Conservation (phyloP, 805 yeast genomes). For the Wickerhamomyces bovis region DNA sequence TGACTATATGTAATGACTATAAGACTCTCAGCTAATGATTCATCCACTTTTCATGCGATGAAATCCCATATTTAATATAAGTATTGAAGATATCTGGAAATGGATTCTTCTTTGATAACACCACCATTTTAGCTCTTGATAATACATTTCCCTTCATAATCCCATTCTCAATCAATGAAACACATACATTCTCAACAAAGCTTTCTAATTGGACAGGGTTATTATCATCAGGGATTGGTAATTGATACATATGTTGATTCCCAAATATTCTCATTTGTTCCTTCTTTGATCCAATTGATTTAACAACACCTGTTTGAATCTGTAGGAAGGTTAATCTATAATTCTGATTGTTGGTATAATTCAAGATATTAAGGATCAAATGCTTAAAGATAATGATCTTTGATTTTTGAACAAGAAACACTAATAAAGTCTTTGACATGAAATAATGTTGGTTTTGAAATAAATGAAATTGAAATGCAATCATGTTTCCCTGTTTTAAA, state of each 20-base stretch:
- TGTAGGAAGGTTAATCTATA: slow-evolving; percentile 3
- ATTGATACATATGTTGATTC: slow-evolving; percentile 22
- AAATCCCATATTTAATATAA: slow-evolving; percentile 14
- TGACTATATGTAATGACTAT: too few relatives aligned
- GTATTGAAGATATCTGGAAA: slow-evolving; percentile 30
- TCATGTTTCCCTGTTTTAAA: slow-evolving; percentile 38
- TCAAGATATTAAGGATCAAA: slow-evolving; percentile 22
- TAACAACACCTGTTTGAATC: slow-evolving; percentile 21
- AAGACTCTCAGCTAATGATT: too few relatives aligned
- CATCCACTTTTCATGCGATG: slow-evolving; percentile 15
- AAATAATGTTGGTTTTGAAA: slow-evolving; percentile 33
- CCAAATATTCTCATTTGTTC: slow-evolving; percentile 11
- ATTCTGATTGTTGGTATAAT: slow-evolving; percentile 1
- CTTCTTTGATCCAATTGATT: slow-evolving; percentile 18
- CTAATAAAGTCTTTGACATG: slow-evolving; percentile 30
- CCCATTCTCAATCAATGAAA: slow-evolving; percentile 47
- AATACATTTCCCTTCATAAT: slow-evolving; percentile 47
- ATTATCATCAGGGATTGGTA: slow-evolving; percentile 6
- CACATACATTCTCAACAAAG: slow-evolving; percentile 43
- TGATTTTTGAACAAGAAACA: slow-evolving; percentile 41
- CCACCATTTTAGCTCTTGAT: slow-evolving; percentile 33
- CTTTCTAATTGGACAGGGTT: not conserved
- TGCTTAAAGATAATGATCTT: slow-evolving; percentile 43
- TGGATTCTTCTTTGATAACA: slow-evolving; percentile 37
- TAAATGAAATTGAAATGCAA: slow-evolving; percentile 29